phyloP scores from a whole-genome alignment of 768 basidiomycete genomes.

The Mycena polygramma region DNA sequence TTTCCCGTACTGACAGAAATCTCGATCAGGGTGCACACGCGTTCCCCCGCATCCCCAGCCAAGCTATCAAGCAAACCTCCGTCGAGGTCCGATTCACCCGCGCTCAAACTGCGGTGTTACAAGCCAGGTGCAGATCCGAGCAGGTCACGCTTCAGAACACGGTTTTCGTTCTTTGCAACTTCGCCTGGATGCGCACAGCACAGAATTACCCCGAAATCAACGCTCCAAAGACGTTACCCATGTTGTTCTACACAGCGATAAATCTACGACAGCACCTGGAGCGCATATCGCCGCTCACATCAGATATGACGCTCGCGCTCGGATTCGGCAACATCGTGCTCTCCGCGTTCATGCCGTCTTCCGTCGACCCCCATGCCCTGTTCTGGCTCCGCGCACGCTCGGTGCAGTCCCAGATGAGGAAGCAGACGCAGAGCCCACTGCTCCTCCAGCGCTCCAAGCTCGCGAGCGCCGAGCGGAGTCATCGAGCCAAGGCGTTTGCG shows the following conservation, averaged over 20 bases:
- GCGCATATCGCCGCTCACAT: slow-evolving; percentile 25
- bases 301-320: slow-evolving; percentile 39
- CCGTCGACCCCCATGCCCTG: slow-evolving; percentile 15
- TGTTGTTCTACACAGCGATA: slow-evolving; percentile 39
- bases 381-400: slow-evolving; percentile 40
- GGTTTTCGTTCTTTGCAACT: slow-evolving; percentile 35
- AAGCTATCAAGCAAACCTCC: slow-evolving; percentile 13
- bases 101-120: slow-evolving; percentile 25
- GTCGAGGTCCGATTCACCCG: slow-evolving; percentile 25
- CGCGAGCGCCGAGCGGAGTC: slow-evolving; percentile 30
- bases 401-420: slow-evolving; percentile 36
- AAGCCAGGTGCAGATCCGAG: slow-evolving; percentile 31
- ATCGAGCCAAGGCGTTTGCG: slow-evolving; percentile 30
- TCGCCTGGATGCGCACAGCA: slow-evolving; percentile 36
- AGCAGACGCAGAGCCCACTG: slow-evolving; percentile 34
- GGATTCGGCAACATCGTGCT: slow-evolving; percentile 40
- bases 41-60: slow-evolving; percentile 26
- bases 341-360: slow-evolving; percentile 35
- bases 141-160: slow-evolving; percentile 37
- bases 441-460: slow-evolving; percentile 36
- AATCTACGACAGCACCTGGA: slow-evolving; percentile 36
- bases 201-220: slow-evolving; percentile 6
- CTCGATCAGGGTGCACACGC: slow-evolving; percentile 21
- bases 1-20: not conserved
- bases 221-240: slow-evolving; percentile 23